Evolutionary conservation across 441 rosid genomes (phyloP).

Genomic region (Macaranga tanarius): DNA sequence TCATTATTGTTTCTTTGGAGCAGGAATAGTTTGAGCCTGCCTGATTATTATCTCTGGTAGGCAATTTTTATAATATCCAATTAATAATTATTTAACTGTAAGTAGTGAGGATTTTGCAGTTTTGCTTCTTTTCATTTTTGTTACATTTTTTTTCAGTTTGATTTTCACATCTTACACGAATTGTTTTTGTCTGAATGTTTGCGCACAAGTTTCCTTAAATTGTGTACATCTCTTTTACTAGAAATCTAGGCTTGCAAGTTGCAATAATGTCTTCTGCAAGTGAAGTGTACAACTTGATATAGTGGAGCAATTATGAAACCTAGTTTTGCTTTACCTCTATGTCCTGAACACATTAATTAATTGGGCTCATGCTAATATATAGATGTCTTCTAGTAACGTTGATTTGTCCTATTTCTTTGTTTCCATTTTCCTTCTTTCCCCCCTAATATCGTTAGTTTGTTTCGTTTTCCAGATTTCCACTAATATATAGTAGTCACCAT

Average conservation of each 20-base stretch:
- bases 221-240: background rate
- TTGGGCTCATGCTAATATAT: too few species aligned
- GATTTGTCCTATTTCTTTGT: too few species aligned
- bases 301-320: too few species aligned
- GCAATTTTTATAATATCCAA: constrained; percentile 22
- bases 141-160: background rate
- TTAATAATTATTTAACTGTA: background rate
- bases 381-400: background rate
- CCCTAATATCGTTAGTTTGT: too few species aligned
- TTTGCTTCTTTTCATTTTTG: constrained; percentile 1
- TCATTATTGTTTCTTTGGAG: background rate
- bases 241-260: background rate
- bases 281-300: background rate
- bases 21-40: constrained; percentile 6
- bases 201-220: background rate
- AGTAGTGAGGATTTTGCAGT: constrained; percentile 4
- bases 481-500: too few species aligned
- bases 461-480: too few species aligned
- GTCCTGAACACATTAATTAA: too few species aligned
- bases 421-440: too few species aligned
- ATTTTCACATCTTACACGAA: constrained; percentile 4
- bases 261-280: background rate
- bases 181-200: background rate
- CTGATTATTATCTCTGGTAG: background rate
- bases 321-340: too few species aligned